Conservation (phyloP, 2,329 filamentous ascomycete genomes). For the Fusarium sp. region DNA sequence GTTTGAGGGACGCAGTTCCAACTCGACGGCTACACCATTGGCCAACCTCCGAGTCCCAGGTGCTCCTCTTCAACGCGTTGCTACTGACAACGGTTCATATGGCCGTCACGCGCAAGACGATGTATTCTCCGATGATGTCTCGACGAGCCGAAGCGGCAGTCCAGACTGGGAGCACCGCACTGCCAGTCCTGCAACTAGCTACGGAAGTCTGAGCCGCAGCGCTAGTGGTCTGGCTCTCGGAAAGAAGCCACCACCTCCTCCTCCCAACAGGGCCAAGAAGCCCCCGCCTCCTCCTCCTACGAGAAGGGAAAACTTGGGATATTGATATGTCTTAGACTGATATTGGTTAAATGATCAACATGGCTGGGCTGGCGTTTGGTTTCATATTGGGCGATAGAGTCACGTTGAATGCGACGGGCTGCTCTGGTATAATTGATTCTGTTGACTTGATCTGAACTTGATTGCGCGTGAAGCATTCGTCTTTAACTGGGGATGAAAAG, state of each 20-base stretch:
- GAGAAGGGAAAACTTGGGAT: slow-evolving; percentile 45
- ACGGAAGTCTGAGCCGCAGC: slow-evolving; percentile 62
- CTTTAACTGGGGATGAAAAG: no score
- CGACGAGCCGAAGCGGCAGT: slow-evolving; percentile 61
- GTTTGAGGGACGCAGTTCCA: slow-evolving; percentile 47
- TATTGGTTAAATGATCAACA: slow-evolving; percentile 6
- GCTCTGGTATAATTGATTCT: slow-evolving; percentile 33
- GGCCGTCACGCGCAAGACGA: slow-evolving; percentile 48
- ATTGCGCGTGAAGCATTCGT: no score
- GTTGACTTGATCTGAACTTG: neutral
- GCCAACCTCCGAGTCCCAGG: slow-evolving; percentile 42
- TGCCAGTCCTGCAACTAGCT: slow-evolving; percentile 65
- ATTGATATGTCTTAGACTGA: slow-evolving; percentile 21
- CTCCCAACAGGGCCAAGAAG: slow-evolving; percentile 57
- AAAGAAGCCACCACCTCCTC: slow-evolving; percentile 66
- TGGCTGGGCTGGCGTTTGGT: slow-evolving; percentile 31
- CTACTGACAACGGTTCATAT: slow-evolving; percentile 48
- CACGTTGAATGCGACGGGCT: slow-evolving; percentile 31
- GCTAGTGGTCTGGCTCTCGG: slow-evolving; percentile 46
- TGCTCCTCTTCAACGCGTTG: slow-evolving; percentile 55
- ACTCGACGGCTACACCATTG: slow-evolving; percentile 31
- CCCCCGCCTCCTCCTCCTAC: slow-evolving; percentile 50
- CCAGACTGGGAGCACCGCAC: slow-evolving; percentile 59
- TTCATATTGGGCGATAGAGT: slow-evolving; percentile 27
- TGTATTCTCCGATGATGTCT: slow-evolving; percentile 61